Conservation (phyloP, 129 eudicot species). For the Ambrosia trifida region DNA sequence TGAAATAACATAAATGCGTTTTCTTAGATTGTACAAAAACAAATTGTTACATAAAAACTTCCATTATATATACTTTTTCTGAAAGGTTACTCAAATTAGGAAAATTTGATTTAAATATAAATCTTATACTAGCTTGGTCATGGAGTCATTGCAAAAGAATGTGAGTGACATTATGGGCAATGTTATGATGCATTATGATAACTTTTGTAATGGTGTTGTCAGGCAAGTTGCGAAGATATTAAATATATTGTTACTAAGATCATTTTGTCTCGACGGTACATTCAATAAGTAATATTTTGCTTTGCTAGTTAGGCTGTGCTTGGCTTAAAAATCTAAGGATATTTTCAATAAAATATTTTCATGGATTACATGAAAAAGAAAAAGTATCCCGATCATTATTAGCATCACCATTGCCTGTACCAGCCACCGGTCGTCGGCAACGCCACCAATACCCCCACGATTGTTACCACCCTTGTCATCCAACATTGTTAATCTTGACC, state of each 20-base stretch:
- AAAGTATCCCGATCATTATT: no score
- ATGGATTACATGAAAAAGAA: background rate
- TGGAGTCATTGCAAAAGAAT: background rate
- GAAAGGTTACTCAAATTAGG: background rate
- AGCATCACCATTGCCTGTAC: no score
- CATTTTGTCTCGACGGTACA: background rate
- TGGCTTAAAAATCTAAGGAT: background rate
- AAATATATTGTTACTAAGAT: background rate
- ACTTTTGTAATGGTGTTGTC: constrained; percentile 28
- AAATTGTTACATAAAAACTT: background rate
- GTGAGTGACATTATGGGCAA: constrained; percentile 29
- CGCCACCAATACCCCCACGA: no score
- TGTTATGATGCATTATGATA: constrained; percentile 26
- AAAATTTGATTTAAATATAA: background rate
- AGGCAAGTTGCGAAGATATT: constrained; percentile 17
- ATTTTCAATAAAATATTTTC: background rate
- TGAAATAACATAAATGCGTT: no score
- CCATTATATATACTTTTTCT: background rate
- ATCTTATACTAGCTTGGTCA: background rate
- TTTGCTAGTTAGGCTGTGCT: background rate
- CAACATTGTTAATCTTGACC: no score
- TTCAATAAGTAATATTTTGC: background rate
- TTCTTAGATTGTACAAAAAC: background rate
- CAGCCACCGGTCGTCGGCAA: no score
- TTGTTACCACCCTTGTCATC: no score